A percentile compares a stretch with the other conserved stretches of the same genome.
Evolutionary conservation across 345 rosid genomes (phyloP).

Genomic region (Euphorbia lathyris): DNA sequence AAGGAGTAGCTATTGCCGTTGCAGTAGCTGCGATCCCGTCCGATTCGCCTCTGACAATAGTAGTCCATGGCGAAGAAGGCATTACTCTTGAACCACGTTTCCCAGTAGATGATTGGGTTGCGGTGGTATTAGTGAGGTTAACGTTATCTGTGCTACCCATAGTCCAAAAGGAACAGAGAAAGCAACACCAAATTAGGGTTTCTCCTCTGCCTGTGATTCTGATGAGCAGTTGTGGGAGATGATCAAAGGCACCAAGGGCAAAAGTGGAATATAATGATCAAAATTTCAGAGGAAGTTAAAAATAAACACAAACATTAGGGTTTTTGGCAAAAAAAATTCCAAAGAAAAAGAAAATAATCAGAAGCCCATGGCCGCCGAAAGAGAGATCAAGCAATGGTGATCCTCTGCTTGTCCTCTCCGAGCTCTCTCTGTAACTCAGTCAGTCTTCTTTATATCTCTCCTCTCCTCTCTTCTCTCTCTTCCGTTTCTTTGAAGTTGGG

Average conservation of each 20-base stretch:
- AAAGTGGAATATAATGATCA: slow-evolving; percentile 8
- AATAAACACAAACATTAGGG: background rate
- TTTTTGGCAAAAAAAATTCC: background rate
- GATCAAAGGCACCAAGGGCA: slow-evolving; percentile 1
- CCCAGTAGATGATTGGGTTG: background rate
- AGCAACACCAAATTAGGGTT: background rate
- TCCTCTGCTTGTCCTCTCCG: background rate
- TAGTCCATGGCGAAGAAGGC: slow-evolving; percentile 45
- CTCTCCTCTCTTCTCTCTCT: background rate
- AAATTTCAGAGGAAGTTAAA: background rate
- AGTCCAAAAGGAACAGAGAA: background rate
- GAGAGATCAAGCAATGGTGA: slow-evolving; percentile 8
- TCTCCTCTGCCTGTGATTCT: background rate
- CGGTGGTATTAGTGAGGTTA: background rate
- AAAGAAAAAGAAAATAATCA: background rate
- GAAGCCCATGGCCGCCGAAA: background rate
- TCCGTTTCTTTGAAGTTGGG: background rate
- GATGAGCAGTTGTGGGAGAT: background rate
- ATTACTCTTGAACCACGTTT: slow-evolving; percentile 6
- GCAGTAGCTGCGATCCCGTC: slow-evolving; percentile 14
- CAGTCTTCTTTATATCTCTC: background rate
- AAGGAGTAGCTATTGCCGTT: slow-evolving; percentile 8
- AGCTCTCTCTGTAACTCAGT: background rate
- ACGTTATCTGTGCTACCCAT: background rate
- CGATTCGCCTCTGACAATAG: slow-evolving; percentile 43